phyloP scores from a whole-genome alignment of 2,329 filamentous ascomycete genomes.

The Pestalotiopsis sp. region DNA sequence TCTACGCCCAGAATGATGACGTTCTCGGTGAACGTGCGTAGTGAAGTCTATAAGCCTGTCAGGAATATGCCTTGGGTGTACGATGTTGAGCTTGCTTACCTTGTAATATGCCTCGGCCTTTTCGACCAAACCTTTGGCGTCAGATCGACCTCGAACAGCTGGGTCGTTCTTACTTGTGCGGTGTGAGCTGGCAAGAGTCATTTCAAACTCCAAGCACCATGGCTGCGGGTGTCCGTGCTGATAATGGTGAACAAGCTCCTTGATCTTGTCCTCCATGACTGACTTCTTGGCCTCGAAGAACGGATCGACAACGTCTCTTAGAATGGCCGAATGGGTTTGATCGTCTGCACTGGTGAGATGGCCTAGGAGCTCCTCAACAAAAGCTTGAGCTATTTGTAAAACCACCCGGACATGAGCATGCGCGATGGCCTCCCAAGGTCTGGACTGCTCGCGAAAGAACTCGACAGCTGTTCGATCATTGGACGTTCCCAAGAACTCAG shows the following conservation, averaged over 20 bases:
- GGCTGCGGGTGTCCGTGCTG: constrained; percentile 2
- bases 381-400: constrained; percentile 11
- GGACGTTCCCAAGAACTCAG: constrained; percentile 15
- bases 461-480: constrained; percentile 13
- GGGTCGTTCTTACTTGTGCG: background rate
- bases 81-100: background rate
- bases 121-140: constrained; percentile 15
- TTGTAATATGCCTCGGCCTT: constrained; percentile 16
- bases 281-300: background rate
- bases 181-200: background rate
- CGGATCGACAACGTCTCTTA: background rate
- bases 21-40: constrained; percentile 49
- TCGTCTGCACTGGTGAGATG: constrained; percentile 10
- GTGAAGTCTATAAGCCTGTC: constrained; percentile 37
- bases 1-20: constrained; percentile 51
- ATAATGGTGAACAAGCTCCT: constrained; percentile 16
- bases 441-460: constrained; percentile 15
- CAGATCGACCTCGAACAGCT: constrained; percentile 9
- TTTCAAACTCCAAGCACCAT: constrained; percentile 10
- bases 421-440: constrained; percentile 16
- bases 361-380: constrained; percentile 17
- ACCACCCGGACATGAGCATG: constrained; percentile 8
- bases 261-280: constrained; percentile 8
- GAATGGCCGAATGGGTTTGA: constrained; percentile 8
- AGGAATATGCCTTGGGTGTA: constrained; percentile 20